Base-by-base conservation (phyloP, 768 basidiomycete species). In the Russula sp. region DNA sequence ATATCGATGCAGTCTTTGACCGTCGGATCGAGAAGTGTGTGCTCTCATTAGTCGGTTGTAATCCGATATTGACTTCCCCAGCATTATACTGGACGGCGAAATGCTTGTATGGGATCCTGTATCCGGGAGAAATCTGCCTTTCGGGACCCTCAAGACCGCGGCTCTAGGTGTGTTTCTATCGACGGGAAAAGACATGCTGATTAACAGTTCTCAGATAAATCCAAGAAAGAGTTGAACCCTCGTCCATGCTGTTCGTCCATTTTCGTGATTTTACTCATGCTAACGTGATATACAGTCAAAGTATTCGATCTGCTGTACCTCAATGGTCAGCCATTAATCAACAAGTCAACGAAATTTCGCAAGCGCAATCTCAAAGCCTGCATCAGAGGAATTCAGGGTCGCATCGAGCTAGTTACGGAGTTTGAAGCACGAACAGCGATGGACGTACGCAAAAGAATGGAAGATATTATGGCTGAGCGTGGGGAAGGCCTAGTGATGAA, bases 81-180 rank as follows among this genome's bases (percentile, higher is more conserved):
- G 96, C 56, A 88, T 96, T 69, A 92, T 98, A 53, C 75, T 99
- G 16, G 97, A 99, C 69, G 97, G 97, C 0, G 97, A 99, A 74
- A 98, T 99, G 96, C 78, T 99, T 36, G 96, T 98, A 3, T 98
- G 91, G 90, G 97, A 98, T 74, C 96, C 96, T 0, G 79, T 89
- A 3, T 87, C 92, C 0, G 88, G 89, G 70, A 85, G 91, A 24
- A 91, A 92, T 71, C 78, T 97, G 22, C 92, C 96, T 0, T 98
- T 99, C 66, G 97, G 97, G 2, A 90, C 86, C 0, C 78, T 99
- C 56, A 99, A 99, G 76, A 92, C 94, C 0, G 93, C 94, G 49
- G 95, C 95, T 0, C 78, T 89, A 18, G 90, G 92, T 93, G 63
- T 48, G 65, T 49, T 54, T 51, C 46, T 16, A 34, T 49, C 10